These are phyloP conservation scores for Lactarius akahatsu DNA, from an alignment of 768 basidiomycete species.

Conservation along the genomic window DNA sequence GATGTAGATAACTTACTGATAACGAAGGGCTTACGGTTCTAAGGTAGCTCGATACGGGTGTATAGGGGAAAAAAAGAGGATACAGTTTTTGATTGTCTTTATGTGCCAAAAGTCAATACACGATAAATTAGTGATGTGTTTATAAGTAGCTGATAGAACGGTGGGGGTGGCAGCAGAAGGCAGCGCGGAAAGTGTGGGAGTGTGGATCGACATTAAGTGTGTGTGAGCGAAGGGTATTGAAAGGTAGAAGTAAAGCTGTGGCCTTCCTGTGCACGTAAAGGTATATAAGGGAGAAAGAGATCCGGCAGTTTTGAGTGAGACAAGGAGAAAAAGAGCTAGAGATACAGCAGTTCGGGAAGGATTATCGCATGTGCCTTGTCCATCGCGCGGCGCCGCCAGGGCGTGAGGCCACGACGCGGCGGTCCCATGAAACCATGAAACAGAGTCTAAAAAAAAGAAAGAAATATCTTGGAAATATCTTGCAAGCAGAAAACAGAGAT, in stretches of 20 bases:
- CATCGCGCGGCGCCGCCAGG: conserved; percentile 24
- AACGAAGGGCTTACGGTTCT: neutral
- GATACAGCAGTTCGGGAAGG: conserved; percentile 20
- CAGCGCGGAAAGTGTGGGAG: neutral
- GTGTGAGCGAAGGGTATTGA: neutral
- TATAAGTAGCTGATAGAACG: neutral
- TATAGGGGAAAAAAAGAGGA: neutral
- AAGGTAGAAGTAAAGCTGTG: neutral
- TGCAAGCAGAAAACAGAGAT: neutral
- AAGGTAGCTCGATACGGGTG: conserved; percentile 5
- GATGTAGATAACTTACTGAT: neutral
- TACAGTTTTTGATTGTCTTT: conserved; percentile 22
- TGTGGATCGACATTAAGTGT: conserved; percentile 1
- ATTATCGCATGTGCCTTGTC: conserved; percentile 22
- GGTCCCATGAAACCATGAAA: conserved; percentile 10
- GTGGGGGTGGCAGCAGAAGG: neutral
- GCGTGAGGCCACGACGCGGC: conserved; percentile 20
- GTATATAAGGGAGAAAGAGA: neutral
- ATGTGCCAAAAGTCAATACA: conserved; percentile 21
- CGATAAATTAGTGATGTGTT: conserved; percentile 24
- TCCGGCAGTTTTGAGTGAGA: conserved; percentile 1
- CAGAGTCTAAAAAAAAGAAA: neutral
- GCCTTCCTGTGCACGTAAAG: neutral
- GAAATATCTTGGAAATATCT: neutral
- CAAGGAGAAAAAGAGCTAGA: conserved; percentile 17